Conservation (phyloP, 1,139 yeast genomes). For the Yamadazyma epiphylla region DNA sequence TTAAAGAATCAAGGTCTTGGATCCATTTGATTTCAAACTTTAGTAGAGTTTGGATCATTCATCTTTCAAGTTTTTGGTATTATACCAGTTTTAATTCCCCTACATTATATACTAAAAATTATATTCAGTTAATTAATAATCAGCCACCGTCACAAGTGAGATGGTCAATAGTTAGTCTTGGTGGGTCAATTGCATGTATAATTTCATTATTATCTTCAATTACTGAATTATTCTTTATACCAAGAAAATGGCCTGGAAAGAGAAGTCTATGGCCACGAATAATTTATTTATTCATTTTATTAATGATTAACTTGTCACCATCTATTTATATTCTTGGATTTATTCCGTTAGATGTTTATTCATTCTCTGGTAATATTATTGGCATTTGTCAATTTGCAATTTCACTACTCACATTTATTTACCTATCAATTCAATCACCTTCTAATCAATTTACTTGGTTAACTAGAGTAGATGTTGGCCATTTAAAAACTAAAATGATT, state of each 20-base stretch:
- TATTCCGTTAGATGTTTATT: slow-evolving; percentile 48
- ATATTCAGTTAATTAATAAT: slow-evolving; percentile 53
- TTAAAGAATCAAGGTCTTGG: slow-evolving; percentile 74
- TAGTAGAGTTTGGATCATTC: slow-evolving; percentile 81
- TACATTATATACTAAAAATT: slow-evolving; percentile 63
- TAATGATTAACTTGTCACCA: slow-evolving; percentile 54
- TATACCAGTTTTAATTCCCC: slow-evolving; percentile 78
- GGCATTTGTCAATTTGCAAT: slow-evolving; percentile 58
- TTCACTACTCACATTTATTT: slow-evolving; percentile 57
- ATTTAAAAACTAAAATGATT: slow-evolving; percentile 6
- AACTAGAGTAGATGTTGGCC: slow-evolving; percentile 1
- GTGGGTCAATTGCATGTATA: slow-evolving; percentile 67
- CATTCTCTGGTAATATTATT: slow-evolving; percentile 46
- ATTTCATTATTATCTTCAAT: slow-evolving; percentile 61
- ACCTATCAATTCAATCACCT: slow-evolving; percentile 53
- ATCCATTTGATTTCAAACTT: slow-evolving; percentile 72
- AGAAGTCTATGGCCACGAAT: slow-evolving; percentile 45
- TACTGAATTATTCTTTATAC: slow-evolving; percentile 63
- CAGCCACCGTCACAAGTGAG: slow-evolving; percentile 64
- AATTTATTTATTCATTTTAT: slow-evolving; percentile 37
- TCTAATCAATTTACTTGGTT: slow-evolving; percentile 38
- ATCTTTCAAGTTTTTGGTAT: slow-evolving; percentile 75
- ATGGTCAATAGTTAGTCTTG: slow-evolving; percentile 63
- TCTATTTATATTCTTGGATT: slow-evolving; percentile 56
- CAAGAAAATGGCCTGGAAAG: slow-evolving; percentile 68